Percentiles rank a stretch among this genome's conserved stretches.
Evolutionary conservation across 164 flowering plant genomes (phyloP).

Genomic region (Liquidambar formosana): DNA sequence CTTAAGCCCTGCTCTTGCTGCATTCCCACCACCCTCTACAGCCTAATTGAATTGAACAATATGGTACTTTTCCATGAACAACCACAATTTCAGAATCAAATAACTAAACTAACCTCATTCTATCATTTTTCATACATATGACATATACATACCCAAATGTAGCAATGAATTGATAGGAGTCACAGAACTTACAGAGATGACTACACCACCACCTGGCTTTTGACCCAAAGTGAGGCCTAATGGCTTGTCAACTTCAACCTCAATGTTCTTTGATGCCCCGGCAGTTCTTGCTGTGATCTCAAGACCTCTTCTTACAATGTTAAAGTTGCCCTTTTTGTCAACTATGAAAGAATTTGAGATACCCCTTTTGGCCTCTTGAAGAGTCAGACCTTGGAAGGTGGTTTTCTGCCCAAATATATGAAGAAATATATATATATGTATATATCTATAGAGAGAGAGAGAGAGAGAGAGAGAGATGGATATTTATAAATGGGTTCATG

Average conservation of each 20-base stretch:
- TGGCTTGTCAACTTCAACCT: constrained; percentile 97
- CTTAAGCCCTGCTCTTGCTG: constrained; percentile 89
- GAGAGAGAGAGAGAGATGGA: neutral
- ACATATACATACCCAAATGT: neutral
- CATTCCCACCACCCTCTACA: constrained; percentile 88
- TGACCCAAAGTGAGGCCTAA: constrained; percentile 89
- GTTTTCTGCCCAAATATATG: constrained; percentile 46
- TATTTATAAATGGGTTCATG: neutral
- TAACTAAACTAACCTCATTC: neutral
- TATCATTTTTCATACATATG: neutral
- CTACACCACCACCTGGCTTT: constrained; percentile 86
- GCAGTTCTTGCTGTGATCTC: constrained; percentile 72
- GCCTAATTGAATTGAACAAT: constrained; percentile 41
- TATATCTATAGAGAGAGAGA: too few species aligned
- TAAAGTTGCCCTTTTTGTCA: constrained; percentile 19
- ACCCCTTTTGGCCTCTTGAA: constrained; percentile 63
- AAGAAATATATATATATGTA: neutral
- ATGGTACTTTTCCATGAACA: neutral
- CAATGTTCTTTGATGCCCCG: constrained; percentile 82
- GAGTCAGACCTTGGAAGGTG: constrained; percentile 61
- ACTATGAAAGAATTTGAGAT: constrained; percentile 35
- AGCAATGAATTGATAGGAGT: neutral
- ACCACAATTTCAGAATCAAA: neutral
- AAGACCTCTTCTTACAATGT: constrained; percentile 28
- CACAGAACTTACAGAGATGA: constrained; percentile 69